Conservation (phyloP, 441 rosid species). For the Jatropha podagrica region DNA sequence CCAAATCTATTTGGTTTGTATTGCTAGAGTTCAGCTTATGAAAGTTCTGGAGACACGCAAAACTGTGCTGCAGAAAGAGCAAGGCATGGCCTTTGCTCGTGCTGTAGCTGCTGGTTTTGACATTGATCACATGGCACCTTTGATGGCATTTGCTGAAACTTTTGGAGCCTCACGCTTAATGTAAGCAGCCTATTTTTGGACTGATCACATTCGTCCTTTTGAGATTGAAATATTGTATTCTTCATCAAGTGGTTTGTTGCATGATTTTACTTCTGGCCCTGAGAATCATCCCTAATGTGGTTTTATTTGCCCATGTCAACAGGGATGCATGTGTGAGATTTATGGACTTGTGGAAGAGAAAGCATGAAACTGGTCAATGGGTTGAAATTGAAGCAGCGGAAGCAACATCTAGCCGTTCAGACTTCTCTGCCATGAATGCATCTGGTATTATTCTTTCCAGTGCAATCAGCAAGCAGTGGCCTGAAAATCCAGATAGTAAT, state of each 20-base stretch:
- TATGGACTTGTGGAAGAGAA: conserved; percentile 85
- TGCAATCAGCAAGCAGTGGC: conserved; percentile 49
- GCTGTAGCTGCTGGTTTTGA: conserved; percentile 98
- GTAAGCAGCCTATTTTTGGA: conserved; percentile 37
- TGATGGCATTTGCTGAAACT: conserved; percentile 76
- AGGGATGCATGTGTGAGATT: conserved; percentile 91
- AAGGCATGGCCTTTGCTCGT: conserved; percentile 99
- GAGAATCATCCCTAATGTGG: conserved; percentile 15
- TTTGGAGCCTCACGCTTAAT: conserved; percentile 89
- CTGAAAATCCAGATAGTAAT: conserved; percentile 52
- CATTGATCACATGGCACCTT: conserved; percentile 65
- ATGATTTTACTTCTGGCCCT: conserved; percentile 1
- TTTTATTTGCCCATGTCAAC: conserved; percentile 32
- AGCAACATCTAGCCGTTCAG: conserved; percentile 47
- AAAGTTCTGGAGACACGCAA: conserved; percentile 90
- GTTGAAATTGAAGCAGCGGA: conserved; percentile 83
- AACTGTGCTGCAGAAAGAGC: conserved; percentile 85
- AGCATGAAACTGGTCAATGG: conserved; percentile 96
- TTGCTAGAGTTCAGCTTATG: conserved; percentile 75
- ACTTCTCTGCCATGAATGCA: conserved; percentile 52
- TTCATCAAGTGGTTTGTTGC: not conserved
- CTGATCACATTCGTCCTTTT: not conserved
- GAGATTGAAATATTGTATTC: not conserved
- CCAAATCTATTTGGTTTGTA: conserved; percentile 18
- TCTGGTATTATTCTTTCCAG: conserved; percentile 68